Base-by-base conservation (phyloP, 768 basidiomycete genomes). In the Daedaleopsis sinensis region DNA sequence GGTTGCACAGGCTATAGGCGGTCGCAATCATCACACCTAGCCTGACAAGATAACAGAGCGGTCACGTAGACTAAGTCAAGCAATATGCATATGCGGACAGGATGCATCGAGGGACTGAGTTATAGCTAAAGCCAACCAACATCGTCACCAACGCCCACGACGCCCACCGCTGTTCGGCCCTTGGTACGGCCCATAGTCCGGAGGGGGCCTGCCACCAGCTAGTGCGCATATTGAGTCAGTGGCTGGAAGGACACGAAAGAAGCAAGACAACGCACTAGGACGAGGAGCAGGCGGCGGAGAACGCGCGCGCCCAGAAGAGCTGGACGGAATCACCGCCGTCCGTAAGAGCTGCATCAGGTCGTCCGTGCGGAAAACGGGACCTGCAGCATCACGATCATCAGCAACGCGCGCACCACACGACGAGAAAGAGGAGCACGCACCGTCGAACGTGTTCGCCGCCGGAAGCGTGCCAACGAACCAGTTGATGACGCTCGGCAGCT, bases 381-480 rank as follows among this genome's bases (percentile, higher is more conserved):
- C 94, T 96, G 66, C 21, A 54, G 62, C 56, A 36, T 57, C 38
- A 24, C n/a, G 42, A 52, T 56, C 49, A 64, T 39, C 46, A 57
- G 36, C 18, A 55, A 5, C 42, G 32, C 15, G 15, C 11, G 13
- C n/a, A 1, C 55, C 5, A 12, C 57, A 49, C 60, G 58, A 19
- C 52, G 52, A 57, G 47, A 47, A 61, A 42, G n/a, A 18, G 42
- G 52, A 52, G 80, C 86, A 67, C 47, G 13, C 65, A 94, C 94
- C 96, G 75, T 97, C 93, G 72, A 97, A 98, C n/a, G 83, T 74
- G 15, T 74, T 65, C 5, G 90, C 78, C 43, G 82, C 75, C 6
- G 96, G 96, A 52, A 98, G 75, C 63, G 87, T 85, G 27, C 88
- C 87, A 37, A 97, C 78, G 74, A 98, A 96, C 86, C 88, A 91